Conservation (phyloP, 2,329 filamentous ascomycete species). For the Stromatinia cepivora region DNA sequence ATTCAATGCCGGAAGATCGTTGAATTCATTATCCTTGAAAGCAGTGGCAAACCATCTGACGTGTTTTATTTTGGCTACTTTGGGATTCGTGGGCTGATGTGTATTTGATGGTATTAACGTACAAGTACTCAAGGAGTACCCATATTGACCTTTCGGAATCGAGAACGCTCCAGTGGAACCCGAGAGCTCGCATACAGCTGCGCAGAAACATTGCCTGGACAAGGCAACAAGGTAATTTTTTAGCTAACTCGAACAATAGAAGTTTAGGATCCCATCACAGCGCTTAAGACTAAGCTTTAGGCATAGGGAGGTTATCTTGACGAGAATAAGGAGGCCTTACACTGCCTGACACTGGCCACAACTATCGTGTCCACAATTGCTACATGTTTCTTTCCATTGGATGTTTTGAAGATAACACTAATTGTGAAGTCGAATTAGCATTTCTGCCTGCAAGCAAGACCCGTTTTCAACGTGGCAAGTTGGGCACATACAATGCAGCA, state of each 20-base stretch:
- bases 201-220: not conserved
- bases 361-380: constrained; percentile 19
- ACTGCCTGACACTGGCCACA: constrained; percentile 20
- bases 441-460: not conserved
- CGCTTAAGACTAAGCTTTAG: not conserved
- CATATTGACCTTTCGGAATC: not conserved
- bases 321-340: constrained; percentile 10
- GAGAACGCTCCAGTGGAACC: not conserved
- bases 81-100: not conserved
- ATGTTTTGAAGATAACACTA: constrained; percentile 20
- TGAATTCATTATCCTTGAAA: not conserved
- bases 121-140: not conserved
- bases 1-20: not conserved
- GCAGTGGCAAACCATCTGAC: not conserved
- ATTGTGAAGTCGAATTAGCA: not conserved
- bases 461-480: not conserved
- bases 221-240: not conserved
- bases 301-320: not conserved
- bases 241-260: not conserved
- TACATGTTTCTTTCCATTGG: constrained; percentile 17
- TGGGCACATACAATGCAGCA: constrained; percentile 19
- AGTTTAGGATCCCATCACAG: not conserved
- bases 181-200: not conserved
- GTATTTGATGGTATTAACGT: not conserved
- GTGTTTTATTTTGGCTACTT: not conserved